phyloP scores from a whole-genome alignment of 2,329 filamentous ascomycete genomes.

The Ceratocystis ficicola region DNA sequence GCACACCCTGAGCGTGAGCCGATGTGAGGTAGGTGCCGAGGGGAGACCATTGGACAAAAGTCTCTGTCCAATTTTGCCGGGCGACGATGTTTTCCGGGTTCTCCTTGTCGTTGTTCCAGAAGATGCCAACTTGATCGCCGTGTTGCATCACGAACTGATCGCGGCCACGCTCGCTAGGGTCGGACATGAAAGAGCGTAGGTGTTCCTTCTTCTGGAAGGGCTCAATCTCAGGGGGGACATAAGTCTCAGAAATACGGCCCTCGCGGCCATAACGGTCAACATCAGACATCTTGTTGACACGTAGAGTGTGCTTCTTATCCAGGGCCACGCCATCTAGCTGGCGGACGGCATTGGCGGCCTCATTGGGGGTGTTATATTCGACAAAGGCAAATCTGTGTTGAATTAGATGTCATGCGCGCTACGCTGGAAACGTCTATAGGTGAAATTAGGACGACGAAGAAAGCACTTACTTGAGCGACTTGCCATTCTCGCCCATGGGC shows the following conservation, averaged over 20 bases:
- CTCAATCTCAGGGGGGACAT: constrained; percentile 67
- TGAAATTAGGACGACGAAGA: background rate
- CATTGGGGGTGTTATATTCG: constrained; percentile 81
- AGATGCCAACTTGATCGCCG: constrained; percentile 82
- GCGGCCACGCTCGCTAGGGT: constrained; percentile 63
- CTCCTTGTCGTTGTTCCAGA: constrained; percentile 97
- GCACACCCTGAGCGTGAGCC: constrained; percentile 89
- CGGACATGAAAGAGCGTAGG: constrained; percentile 82
- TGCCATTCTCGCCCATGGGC: constrained; percentile 78
- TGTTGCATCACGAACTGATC: constrained; percentile 96
- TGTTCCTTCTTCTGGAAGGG: constrained; percentile 93
- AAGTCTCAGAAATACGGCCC: constrained; percentile 85
- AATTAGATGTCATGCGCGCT: constrained; percentile 14
- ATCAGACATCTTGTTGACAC: constrained; percentile 96
- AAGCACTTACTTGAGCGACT: constrained; percentile 63
- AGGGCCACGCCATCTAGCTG: constrained; percentile 75
- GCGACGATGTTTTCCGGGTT: constrained; percentile 79
- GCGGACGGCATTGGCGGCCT: constrained; percentile 81
- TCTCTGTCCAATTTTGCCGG: constrained; percentile 92
- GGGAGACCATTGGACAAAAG: constrained; percentile 96
- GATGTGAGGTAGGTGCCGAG: constrained; percentile 88
- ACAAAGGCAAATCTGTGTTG: constrained; percentile 77
- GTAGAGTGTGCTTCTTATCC: constrained; percentile 91
- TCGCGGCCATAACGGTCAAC: constrained; percentile 93
- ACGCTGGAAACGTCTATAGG: background rate